Evolutionary conservation across 352 stramenopile species (phyloP).

Genomic region (Saprolegnia parasitica): DNA sequence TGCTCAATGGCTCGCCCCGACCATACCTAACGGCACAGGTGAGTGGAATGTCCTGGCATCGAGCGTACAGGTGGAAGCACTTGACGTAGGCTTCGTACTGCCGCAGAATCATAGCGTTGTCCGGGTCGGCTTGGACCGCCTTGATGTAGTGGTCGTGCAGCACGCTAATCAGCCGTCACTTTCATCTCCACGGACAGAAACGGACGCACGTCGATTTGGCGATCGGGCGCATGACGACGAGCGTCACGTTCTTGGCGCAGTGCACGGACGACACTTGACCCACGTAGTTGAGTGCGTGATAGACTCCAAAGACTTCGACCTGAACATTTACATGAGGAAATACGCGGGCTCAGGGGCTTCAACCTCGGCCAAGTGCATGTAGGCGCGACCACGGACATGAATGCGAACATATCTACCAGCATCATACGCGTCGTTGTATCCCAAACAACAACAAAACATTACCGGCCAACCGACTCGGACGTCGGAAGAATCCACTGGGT

Average conservation of each 20-base stretch:
- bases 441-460: slow-evolving; percentile 9
- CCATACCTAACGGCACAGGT: background rate
- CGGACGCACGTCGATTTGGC: slow-evolving; percentile 51
- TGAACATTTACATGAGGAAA: slow-evolving; percentile 22
- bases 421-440: background rate
- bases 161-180: slow-evolving; percentile 31
- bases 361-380: slow-evolving; percentile 82
- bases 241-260: slow-evolving; percentile 84
- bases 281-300: slow-evolving; percentile 75
- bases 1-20: slow-evolving; percentile 22
- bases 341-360: background rate
- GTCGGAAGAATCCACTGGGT: slow-evolving; percentile 86
- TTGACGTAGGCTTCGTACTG: slow-evolving; percentile 83
- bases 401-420: slow-evolving; percentile 54
- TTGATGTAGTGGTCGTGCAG: slow-evolving; percentile 83
- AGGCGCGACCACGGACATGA: slow-evolving; percentile 85
- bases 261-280: slow-evolving; percentile 72
- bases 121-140: slow-evolving; percentile 85
- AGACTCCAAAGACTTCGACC: slow-evolving; percentile 90
- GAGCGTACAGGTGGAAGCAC: slow-evolving; percentile 36
- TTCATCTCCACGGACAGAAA: background rate
- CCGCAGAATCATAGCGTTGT: slow-evolving; percentile 85
- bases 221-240: slow-evolving; percentile 76
- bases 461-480: slow-evolving; percentile 75
- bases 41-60: slow-evolving; percentile 28